A percentile compares a stretch with the other conserved stretches of the same genome.
Conservation (phyloP, 225 moss, liverwort and hornwort genomes). For the Lunularia cruciata region DNA sequence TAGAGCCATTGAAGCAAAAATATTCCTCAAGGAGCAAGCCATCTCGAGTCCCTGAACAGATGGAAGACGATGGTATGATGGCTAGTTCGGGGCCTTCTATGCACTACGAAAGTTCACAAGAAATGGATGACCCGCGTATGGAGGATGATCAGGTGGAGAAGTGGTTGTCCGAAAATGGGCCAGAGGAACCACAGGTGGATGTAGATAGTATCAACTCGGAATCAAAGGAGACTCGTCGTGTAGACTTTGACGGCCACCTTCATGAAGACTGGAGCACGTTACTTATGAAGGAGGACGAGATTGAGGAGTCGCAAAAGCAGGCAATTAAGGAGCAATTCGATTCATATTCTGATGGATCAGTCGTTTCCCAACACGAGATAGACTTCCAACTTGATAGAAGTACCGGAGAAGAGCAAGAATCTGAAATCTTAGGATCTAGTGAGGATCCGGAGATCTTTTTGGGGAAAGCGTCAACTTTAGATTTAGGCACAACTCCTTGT, state of each 20-base stretch:
- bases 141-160: slow-evolving; percentile 13
- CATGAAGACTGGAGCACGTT: not conserved
- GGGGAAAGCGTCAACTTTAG: not conserved
- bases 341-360: not conserved
- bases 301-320: not conserved
- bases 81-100: not conserved
- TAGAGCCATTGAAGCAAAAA: not conserved
- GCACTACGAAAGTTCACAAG: not conserved
- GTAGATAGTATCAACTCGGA: not conserved
- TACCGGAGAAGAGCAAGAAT: not conserved
- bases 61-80: not conserved
- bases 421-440: not conserved
- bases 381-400: not conserved
- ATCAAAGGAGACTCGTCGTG: not conserved
- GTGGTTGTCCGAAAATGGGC: slow-evolving; percentile 1
- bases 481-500: too few species aligned
- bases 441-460: not conserved
- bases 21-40: not conserved
- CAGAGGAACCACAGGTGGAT: not conserved
- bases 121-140: slow-evolving; percentile 7
- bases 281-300: not conserved
- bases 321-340: not conserved
- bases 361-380: not conserved
- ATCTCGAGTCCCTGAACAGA: not conserved
- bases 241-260: not conserved